These are phyloP conservation scores for Yamadazyma friedrichii DNA, from an alignment of 1,139 yeast species.

Conservation along the genomic window DNA sequence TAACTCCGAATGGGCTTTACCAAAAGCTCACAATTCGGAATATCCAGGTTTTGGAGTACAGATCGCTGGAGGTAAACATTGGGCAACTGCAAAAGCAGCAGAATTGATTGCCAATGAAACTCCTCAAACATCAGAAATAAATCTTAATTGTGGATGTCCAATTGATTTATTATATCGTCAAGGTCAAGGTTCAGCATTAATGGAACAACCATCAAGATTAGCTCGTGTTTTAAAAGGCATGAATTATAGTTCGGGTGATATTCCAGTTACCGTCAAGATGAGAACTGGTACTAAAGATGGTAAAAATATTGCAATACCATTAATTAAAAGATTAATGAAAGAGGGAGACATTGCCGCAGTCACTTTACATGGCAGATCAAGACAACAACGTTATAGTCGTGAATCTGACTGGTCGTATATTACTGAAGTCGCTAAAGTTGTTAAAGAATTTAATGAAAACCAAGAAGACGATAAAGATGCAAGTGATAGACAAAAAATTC, in stretches of 20 bases:
- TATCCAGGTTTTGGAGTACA: slow-evolving; percentile 92
- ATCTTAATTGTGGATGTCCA: slow-evolving; percentile 96
- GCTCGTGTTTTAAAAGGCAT: slow-evolving; percentile 79
- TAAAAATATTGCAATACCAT: slow-evolving; percentile 78
- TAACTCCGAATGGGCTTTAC: slow-evolving; percentile 96
- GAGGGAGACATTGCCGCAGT: slow-evolving; percentile 89
- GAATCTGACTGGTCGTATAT: slow-evolving; percentile 94
- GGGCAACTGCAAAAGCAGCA: slow-evolving; percentile 92
- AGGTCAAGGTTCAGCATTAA: slow-evolving; percentile 93
- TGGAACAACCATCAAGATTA: slow-evolving; percentile 86
- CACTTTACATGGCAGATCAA: slow-evolving; percentile 92
- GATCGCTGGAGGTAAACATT: slow-evolving; percentile 85
- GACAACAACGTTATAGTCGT: slow-evolving; percentile 91
- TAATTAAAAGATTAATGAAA: slow-evolving; percentile 66
- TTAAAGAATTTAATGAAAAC: slow-evolving; percentile 56
- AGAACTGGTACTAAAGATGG: slow-evolving; percentile 88
- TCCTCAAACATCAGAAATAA: slow-evolving; percentile 67
- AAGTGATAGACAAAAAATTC: slow-evolving; percentile 48
- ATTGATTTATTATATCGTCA: slow-evolving; percentile 87
- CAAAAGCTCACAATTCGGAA: slow-evolving; percentile 83
- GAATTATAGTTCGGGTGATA: slow-evolving; percentile 84
- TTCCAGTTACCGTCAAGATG: slow-evolving; percentile 88
- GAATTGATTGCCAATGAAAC: slow-evolving; percentile 66
- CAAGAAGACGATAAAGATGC: slow-evolving; percentile 55
- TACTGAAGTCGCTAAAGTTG: slow-evolving; percentile 66